Evolutionary conservation across 2,329 filamentous ascomycete genomes (phyloP).

Genomic region (Ascochyta koolunga): DNA sequence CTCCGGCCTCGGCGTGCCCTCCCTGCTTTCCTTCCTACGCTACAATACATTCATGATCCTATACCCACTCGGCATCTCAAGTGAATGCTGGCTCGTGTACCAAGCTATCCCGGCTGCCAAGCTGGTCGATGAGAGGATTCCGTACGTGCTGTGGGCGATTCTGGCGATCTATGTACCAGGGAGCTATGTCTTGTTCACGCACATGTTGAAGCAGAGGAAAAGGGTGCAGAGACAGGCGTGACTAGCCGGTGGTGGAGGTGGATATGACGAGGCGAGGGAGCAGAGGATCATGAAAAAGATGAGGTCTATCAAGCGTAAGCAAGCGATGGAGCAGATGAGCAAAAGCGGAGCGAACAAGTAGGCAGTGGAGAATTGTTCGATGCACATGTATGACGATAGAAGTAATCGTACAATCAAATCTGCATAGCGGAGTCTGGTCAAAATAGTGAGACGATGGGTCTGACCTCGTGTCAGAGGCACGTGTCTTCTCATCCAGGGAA

Average conservation of each 20-base stretch:
- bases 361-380: neutral
- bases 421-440: neutral
- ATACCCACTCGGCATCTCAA: slow-evolving; percentile 89
- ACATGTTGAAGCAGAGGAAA: slow-evolving; percentile 91
- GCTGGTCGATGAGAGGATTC: slow-evolving; percentile 58
- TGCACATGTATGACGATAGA: neutral
- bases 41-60: slow-evolving; percentile 92
- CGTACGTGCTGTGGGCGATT: slow-evolving; percentile 67
- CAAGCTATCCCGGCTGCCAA: slow-evolving; percentile 67
- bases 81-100: slow-evolving; percentile 83
- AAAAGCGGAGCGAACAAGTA: neutral
- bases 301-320: neutral
- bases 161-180: slow-evolving; percentile 79
- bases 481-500: neutral
- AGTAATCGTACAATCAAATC: neutral
- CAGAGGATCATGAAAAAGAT: slow-evolving; percentile 12
- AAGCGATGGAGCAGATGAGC: neutral
- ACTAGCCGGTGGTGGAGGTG: slow-evolving; percentile 8
- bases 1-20: slow-evolving; percentile 62
- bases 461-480: neutral
- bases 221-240: slow-evolving; percentile 65
- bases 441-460: neutral
- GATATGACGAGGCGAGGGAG: slow-evolving; percentile 12
- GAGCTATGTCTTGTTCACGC: slow-evolving; percentile 84
- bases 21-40: slow-evolving; percentile 73